Evolutionary conservation across 2,329 filamentous ascomycete species (phyloP).

Genomic region (Microthyrium microscopicum): DNA sequence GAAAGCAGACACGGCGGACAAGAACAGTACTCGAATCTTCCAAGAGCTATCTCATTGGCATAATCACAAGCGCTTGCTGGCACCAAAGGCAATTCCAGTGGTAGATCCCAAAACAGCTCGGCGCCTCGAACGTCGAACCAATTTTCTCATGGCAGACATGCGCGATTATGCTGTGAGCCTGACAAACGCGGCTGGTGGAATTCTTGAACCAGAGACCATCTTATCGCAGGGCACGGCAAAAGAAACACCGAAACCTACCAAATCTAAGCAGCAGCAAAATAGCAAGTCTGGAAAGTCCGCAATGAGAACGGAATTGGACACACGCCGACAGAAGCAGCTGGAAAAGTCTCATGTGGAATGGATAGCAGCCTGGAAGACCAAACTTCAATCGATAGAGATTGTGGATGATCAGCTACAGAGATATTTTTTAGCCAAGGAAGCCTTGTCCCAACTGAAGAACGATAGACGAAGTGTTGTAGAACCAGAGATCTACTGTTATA

Average conservation of each 20-base stretch:
- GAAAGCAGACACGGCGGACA: conserved; percentile 12
- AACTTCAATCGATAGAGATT: no score
- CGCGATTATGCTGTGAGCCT: conserved; percentile 52
- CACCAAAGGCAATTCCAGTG: conserved; percentile 17
- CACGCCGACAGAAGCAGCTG: no score
- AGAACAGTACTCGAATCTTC: conserved; percentile 25
- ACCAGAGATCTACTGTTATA: no score
- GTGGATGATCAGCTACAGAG: no score
- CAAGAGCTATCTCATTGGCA: conserved; percentile 44
- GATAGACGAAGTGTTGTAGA: no score
- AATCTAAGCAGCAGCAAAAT: not conserved
- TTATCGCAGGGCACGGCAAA: conserved; percentile 25
- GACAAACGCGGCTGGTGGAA: conserved; percentile 45
- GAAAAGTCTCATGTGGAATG: no score
- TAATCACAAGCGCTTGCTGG: conserved; percentile 36
- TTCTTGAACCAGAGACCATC: conserved; percentile 47
- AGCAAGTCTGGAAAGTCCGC: conserved; percentile 1
- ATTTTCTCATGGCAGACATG: conserved; percentile 50
- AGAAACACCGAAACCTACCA: conserved; percentile 6
- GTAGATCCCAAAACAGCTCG: conserved; percentile 16
- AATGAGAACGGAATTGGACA: conserved; percentile 3
- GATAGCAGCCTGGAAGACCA: no score
- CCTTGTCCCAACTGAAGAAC: no score
- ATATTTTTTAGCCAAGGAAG: no score
- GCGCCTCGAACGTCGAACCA: conserved; percentile 44